Percentiles rank a stretch among this genome's conserved stretches.
phyloP scores from a whole-genome alignment of 352 stramenopile genomes.

The Saprolegnia parasitica region DNA sequence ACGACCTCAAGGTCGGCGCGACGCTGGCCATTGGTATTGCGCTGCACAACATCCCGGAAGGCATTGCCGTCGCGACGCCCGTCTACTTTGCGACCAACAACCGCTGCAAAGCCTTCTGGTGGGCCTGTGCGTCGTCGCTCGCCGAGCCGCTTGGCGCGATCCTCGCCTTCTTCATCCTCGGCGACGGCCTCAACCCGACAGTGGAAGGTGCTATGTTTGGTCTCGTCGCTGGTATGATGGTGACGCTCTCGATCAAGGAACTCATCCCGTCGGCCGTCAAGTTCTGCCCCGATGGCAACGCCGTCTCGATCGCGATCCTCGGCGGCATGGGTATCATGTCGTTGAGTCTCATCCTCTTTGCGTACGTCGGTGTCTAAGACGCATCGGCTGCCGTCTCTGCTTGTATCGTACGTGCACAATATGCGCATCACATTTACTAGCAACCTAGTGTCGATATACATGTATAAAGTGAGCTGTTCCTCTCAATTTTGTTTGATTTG shows the following conservation, averaged over 20 bases:
- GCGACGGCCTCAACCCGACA: slow-evolving; percentile 54
- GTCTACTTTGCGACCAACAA: slow-evolving; percentile 96
- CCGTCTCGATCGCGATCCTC: slow-evolving; percentile 68
- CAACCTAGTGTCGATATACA: too few relatives aligned
- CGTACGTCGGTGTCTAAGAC: slow-evolving; percentile 47
- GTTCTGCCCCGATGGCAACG: slow-evolving; percentile 80
- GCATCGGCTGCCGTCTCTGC: too few relatives aligned
- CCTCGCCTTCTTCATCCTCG: slow-evolving; percentile 84
- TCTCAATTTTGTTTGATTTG: too few relatives aligned
- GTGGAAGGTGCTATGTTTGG: slow-evolving; percentile 89
- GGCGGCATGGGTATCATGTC: slow-evolving; percentile 86
- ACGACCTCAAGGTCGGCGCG: slow-evolving; percentile 86
- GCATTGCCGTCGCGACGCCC: slow-evolving; percentile 91
- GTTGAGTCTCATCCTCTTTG: slow-evolving; percentile 83
- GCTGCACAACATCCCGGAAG: slow-evolving; percentile 97
- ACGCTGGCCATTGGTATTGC: slow-evolving; percentile 92
- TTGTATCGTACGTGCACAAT: too few relatives aligned
- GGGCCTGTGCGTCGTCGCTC: slow-evolving; percentile 84
- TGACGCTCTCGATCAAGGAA: slow-evolving; percentile 89
- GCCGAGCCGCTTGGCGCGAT: slow-evolving; percentile 88
- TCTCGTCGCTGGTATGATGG: slow-evolving; percentile 91
- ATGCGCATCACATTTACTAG: too few relatives aligned
- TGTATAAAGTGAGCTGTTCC: too few relatives aligned
- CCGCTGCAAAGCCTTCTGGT: slow-evolving; percentile 92
- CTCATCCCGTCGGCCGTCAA: slow-evolving; percentile 89